Conservation (phyloP, 1,284 basidiomycete species). For the Rhizopogon parksii region DNA sequence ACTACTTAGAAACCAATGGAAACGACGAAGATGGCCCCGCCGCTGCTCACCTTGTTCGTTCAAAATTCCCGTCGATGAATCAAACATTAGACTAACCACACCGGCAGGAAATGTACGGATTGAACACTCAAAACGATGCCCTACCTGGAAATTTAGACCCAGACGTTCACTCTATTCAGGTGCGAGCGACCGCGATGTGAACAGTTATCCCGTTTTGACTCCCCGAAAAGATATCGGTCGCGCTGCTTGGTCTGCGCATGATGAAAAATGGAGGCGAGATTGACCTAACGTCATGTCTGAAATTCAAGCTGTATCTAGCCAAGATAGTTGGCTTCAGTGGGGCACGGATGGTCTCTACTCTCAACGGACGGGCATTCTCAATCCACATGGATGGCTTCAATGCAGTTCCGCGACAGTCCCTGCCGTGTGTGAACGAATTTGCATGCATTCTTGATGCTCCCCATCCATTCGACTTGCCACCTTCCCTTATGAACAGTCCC, state of each 20-base stretch:
- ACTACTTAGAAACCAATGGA: slow-evolving; percentile 36
- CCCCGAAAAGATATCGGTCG: slow-evolving; percentile 40
- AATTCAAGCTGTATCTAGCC: slow-evolving; percentile 56
- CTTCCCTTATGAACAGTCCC: slow-evolving; percentile 43
- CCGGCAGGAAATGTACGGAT: slow-evolving; percentile 40
- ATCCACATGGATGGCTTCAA: slow-evolving; percentile 45
- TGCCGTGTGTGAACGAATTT: slow-evolving; percentile 53
- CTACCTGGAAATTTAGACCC: slow-evolving; percentile 30
- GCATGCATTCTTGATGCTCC: slow-evolving; percentile 53
- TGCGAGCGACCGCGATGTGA: slow-evolving; percentile 22
- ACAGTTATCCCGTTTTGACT: neutral
- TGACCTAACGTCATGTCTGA: slow-evolving; percentile 45
- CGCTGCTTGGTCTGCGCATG: slow-evolving; percentile 58
- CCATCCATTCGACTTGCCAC: slow-evolving; percentile 38
- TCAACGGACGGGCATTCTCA: slow-evolving; percentile 42
- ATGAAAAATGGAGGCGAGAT: slow-evolving; percentile 52
- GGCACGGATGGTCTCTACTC: slow-evolving; percentile 38
- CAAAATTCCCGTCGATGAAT: neutral
- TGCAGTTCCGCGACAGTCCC: slow-evolving; percentile 36
- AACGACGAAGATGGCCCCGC: slow-evolving; percentile 36
- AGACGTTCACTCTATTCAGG: slow-evolving; percentile 42
- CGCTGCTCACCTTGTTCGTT: slow-evolving; percentile 37
- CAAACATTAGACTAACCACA: neutral
- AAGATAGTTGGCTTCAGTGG: slow-evolving; percentile 49
- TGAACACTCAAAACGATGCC: slow-evolving; percentile 27